A percentile compares a stretch with the other conserved stretches of the same genome.
These are phyloP conservation scores for Carex sylvatica DNA, from an alignment of 202 grass and related monocot genomes.

Conservation along the genomic window DNA sequence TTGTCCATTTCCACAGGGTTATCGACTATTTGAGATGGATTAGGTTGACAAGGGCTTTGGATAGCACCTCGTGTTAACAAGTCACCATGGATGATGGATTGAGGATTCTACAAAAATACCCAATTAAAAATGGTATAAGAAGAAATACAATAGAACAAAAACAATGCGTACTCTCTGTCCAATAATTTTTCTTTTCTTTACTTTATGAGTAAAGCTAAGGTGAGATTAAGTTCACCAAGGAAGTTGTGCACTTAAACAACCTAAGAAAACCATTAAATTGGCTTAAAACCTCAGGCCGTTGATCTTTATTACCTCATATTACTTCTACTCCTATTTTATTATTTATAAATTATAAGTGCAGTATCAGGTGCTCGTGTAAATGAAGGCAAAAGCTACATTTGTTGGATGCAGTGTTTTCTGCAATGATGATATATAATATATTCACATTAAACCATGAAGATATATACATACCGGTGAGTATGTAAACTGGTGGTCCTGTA, in stretches of 20 bases:
- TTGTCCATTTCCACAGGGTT: no score
- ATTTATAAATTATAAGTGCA: no score
- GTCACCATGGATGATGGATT: slow-evolving; percentile 40
- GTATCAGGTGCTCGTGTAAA: no score
- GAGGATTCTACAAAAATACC: slow-evolving; percentile 48
- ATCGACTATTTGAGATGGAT: no score
- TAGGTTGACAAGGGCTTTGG: slow-evolving; percentile 40
- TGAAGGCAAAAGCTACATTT: no score
- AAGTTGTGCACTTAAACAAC: background rate
- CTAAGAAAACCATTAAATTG: background rate
- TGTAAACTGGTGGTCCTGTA: background rate
- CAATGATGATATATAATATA: no score
- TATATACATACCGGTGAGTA: background rate
- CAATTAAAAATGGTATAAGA: background rate
- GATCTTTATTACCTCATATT: no score
- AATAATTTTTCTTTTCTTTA: background rate
- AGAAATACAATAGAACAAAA: background rate
- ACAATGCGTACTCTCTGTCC: background rate
- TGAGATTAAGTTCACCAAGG: background rate
- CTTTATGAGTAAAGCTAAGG: background rate
- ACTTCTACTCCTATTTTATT: no score
- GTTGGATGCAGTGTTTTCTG: no score
- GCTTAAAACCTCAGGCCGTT: background rate
- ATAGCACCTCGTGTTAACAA: slow-evolving; percentile 43
- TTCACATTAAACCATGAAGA: background rate